Evolutionary conservation across 768 basidiomycete genomes (phyloP), one percentile per base, ranked within the genome.

Genomic region (Leucosporidium yakuticum): DNA sequence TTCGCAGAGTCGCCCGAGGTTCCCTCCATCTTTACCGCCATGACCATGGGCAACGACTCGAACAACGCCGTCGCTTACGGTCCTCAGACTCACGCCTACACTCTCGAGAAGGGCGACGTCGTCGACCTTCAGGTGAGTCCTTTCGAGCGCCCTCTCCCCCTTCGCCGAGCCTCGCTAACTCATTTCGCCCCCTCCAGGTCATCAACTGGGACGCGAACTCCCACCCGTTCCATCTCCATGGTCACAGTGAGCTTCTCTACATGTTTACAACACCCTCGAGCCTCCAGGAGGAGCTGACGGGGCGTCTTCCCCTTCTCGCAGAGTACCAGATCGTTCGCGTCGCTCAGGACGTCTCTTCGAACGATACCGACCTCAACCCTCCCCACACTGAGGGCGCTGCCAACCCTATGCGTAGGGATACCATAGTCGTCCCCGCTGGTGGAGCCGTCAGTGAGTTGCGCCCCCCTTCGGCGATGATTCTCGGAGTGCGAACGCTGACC

Each of bases 401-500:
- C 1, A 99, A 98, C 80, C 95, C 94, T 3, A 85, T 94, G 75
- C 86, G 91, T n/a, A 84, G 95, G 50, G 95, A 99, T 78, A 94
- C 91, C 0, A 81, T 95, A 21, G 84, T 86, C 65, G 85, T 96
- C 60, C 88, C 89, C 4, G 82, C 85, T 67, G 79, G 77, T 19
- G 76, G 73, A 4, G 69, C 68, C 19, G 68, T 70, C 67, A 69
- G 39, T 44, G 14, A 8, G 39, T 44, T 3, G 11, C 39, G 65
- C 11, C 11, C 14, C 17, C 2, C 14, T 15, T 44, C 39, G 39
- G 39, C 39, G 39, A 44, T 44, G 8, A 36, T 36, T 44, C n/a
- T 7, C 14, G 14, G 17, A 15, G 39, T 15, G 6, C 39, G 39
- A 44, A 15, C 34, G 39, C 39, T 44, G 11, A 44, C 39, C 39